Base-by-base conservation (phyloP, 164 flowering plant genomes). In the Magnolia sinica region DNA sequence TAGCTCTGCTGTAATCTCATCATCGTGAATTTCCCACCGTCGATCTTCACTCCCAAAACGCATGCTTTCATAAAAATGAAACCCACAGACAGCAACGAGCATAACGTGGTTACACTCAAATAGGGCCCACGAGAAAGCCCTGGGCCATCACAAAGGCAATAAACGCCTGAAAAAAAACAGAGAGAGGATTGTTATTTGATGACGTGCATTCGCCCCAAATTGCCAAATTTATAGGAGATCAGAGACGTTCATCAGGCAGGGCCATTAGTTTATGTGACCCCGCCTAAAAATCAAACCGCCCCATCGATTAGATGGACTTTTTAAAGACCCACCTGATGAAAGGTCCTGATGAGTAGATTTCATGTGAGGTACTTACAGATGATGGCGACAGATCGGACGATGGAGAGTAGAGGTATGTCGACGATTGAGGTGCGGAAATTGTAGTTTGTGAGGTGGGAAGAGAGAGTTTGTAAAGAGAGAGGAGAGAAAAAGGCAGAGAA, bases 101-200 rank as follows among this genome's bases (percentile, higher is more conserved):
- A 95, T 31, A 87, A n/a, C 50, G 89, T 87, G 7, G 96, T 86
- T 4, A 89, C 85, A 52, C 84, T 88, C 87, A 93, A 75, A 68
- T 95, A 93, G 0, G 98, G 97, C 64, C 98, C 96, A 31, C 89
- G 81, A 3, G 97, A 91, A 1, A 88, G 79, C 76, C 85, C 82
- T 1, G 93, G 98, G 5, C 98, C 97, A 77, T 95, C 97, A 71
- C 99, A 95, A 1, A 94, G 83, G 64, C 94, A 84, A 73, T 92
- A 95, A 29, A 91, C 93, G 79, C 93, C 98, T 95, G 74, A 63
- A 19, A 73, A 55, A 52, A 11, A 55, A 55, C 3, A 2, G 61
- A 11, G 13, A 10, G 61, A 16, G 16, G 61, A 55, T 7, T 55
- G 61, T 11, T 55, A 16, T 10, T 55, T 55, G 61, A 55, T 55